Percentiles rank a stretch among this genome's conserved stretches.
These are phyloP conservation scores for Amniculicola lignicola DNA, from an alignment of 495 filamentous ascomycete species.

Conservation along the genomic window DNA sequence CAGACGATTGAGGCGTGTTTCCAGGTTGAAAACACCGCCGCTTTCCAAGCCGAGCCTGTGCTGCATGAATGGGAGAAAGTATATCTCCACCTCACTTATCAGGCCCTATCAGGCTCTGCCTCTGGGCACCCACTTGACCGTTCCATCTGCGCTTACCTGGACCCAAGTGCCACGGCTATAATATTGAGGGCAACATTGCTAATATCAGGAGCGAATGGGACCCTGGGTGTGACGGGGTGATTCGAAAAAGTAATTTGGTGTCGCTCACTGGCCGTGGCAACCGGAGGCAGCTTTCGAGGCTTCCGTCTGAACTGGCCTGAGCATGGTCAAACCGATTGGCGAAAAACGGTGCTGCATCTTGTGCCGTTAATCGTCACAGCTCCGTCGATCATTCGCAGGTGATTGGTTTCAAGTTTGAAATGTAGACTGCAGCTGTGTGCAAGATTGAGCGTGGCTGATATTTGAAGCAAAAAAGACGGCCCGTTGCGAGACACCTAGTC, in stretches of 20 bases:
- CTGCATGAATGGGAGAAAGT: slow-evolving; percentile 28
- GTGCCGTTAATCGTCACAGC: slow-evolving; percentile 16
- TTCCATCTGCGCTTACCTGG: slow-evolving; percentile 5
- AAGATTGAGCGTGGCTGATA: background rate
- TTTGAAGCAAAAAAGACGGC: slow-evolving; percentile 8
- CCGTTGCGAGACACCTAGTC: background rate
- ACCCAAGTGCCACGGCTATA: slow-evolving; percentile 20
- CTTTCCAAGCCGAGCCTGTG: slow-evolving; percentile 13
- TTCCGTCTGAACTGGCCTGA: slow-evolving; percentile 5
- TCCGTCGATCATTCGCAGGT: slow-evolving; percentile 25
- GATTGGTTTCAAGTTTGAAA: slow-evolving; percentile 14
- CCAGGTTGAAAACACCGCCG: slow-evolving; percentile 20
- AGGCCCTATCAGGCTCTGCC: slow-evolving; percentile 21
- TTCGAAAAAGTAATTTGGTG: slow-evolving; percentile 11
- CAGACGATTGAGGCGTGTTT: slow-evolving; percentile 26
- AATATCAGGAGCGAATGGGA: slow-evolving; percentile 27
- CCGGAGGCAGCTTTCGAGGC: background rate
- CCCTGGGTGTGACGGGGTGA: slow-evolving; percentile 1
- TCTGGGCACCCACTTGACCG: slow-evolving; percentile 16
- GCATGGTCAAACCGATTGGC: slow-evolving; percentile 30
- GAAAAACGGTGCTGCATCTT: slow-evolving; percentile 33
- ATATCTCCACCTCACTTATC: slow-evolving; percentile 22
- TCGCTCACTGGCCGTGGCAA: slow-evolving; percentile 10
- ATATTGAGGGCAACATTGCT: slow-evolving; percentile 3
- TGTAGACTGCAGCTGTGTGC: background rate